Evolutionary conservation across 2,329 filamentous ascomycete species (phyloP).

Genomic region (Sporothrix euskadiensis): DNA sequence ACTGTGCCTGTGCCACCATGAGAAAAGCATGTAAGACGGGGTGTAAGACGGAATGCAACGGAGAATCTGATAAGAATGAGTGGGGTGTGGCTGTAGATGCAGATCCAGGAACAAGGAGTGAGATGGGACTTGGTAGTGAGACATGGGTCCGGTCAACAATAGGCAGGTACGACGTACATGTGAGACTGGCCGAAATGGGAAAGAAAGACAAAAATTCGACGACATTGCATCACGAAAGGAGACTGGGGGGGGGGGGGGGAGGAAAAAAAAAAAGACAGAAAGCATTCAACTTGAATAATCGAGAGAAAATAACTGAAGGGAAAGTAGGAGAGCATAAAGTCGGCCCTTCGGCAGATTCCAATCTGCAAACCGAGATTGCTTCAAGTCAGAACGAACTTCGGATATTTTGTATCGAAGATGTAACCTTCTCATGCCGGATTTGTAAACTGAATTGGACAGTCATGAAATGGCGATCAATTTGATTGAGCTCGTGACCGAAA

Average conservation of each 20-base stretch:
- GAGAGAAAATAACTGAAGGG: too few species aligned
- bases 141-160: background rate
- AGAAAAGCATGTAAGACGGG: background rate
- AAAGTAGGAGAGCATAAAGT: too few species aligned
- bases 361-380: too few species aligned
- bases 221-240: background rate
- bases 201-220: background rate
- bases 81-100: background rate
- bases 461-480: too few species aligned
- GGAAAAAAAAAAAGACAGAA: background rate
- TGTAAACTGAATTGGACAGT: too few species aligned
- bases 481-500: too few species aligned
- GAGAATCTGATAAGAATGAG: background rate
- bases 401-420: too few species aligned
- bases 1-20: background rate
- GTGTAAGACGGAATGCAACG: background rate
- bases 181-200: background rate
- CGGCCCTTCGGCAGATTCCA: too few species aligned
- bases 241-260: too few species aligned
- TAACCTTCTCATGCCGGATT: too few species aligned
- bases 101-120: background rate
- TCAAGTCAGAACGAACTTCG: too few species aligned
- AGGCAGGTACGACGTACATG: background rate
- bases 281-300: too few species aligned
- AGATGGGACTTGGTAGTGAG: background rate